These are phyloP conservation scores for Luzula sylvatica DNA, from an alignment of 176 grass and related monocot species.

Conservation along the genomic window DNA sequence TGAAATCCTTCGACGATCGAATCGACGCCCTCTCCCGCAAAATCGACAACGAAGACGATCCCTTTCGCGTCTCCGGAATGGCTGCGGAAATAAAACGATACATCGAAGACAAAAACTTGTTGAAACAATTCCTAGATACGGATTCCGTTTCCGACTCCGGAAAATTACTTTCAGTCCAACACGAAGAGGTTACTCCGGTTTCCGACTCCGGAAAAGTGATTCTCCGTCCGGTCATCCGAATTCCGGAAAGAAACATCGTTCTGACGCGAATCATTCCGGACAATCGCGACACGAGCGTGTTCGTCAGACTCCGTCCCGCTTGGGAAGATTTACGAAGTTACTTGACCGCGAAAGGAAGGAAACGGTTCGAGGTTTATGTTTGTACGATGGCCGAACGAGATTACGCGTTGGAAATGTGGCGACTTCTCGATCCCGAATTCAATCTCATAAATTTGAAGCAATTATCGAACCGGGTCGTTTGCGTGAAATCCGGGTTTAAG, in stretches of 20 bases:
- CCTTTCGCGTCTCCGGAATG: constrained; percentile 64
- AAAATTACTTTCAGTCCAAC: constrained; percentile 42
- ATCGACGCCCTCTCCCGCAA: constrained; percentile 54
- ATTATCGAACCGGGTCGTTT: constrained; percentile 61
- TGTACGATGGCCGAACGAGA: constrained; percentile 98
- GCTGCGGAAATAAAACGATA: constrained; percentile 89
- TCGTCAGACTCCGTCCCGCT: constrained; percentile 92
- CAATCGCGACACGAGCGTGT: constrained; percentile 95
- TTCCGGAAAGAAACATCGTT: constrained; percentile 75
- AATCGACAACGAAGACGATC: constrained; percentile 74
- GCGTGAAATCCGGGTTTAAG: constrained; percentile 66
- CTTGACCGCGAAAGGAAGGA: constrained; percentile 81
- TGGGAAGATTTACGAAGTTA: constrained; percentile 99
- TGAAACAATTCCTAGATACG: constrained; percentile 74
- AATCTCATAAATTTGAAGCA: constrained; percentile 63
- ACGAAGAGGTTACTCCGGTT: constrained; percentile 50
- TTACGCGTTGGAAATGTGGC: constrained; percentile 98
- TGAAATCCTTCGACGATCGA: constrained; percentile 77
- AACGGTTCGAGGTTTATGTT: constrained; percentile 96
- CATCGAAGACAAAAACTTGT: constrained; percentile 69
- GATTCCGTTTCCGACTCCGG: constrained; percentile 57
- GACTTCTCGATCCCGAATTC: constrained; percentile 88
- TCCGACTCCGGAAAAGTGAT: constrained; percentile 35
- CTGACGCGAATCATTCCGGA: constrained; percentile 90
- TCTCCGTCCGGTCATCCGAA: constrained; percentile 62